Evolutionary conservation across 306 rosid species (phyloP).

Genomic region (Cucurbita ficifolia): DNA sequence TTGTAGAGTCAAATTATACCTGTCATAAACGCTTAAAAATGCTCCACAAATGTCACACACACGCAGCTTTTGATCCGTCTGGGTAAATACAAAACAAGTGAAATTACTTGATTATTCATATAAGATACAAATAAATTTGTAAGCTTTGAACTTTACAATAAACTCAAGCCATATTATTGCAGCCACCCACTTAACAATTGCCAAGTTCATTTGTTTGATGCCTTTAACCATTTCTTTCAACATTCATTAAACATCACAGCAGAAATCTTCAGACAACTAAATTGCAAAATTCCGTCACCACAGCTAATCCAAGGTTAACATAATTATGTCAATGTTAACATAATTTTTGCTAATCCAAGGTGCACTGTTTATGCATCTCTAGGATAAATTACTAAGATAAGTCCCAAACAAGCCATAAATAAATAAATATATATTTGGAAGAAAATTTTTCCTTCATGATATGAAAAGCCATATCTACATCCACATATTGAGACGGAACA

Average conservation of each 20-base stretch:
- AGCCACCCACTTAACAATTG: background rate
- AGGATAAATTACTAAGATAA: too few relatives aligned
- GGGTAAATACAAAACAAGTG: constrained; percentile 11
- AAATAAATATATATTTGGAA: too few relatives aligned
- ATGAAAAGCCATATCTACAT: background rate
- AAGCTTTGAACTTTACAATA: background rate
- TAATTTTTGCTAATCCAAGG: too few relatives aligned
- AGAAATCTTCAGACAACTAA: background rate
- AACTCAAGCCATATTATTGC: background rate
- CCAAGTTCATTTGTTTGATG: background rate
- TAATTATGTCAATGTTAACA: too few relatives aligned
- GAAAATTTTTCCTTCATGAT: too few relatives aligned
- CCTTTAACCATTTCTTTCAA: background rate
- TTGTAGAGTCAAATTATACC: constrained; percentile 29
- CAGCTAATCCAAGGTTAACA: too few relatives aligned
- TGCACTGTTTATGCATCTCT: too few relatives aligned
- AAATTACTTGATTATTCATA: background rate
- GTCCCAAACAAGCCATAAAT: too few relatives aligned
- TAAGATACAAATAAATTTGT: background rate
- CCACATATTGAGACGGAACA: background rate
- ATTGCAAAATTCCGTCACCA: background rate
- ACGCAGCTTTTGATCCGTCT: constrained; percentile 99
- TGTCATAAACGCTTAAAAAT: constrained; percentile 97
- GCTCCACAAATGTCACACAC: constrained; percentile 99
- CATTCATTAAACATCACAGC: background rate